Percentiles rank a stretch among this genome's conserved stretches.
phyloP scores from a whole-genome alignment of 2,329 filamentous ascomycete species.

The Fusarium miscanthi region DNA sequence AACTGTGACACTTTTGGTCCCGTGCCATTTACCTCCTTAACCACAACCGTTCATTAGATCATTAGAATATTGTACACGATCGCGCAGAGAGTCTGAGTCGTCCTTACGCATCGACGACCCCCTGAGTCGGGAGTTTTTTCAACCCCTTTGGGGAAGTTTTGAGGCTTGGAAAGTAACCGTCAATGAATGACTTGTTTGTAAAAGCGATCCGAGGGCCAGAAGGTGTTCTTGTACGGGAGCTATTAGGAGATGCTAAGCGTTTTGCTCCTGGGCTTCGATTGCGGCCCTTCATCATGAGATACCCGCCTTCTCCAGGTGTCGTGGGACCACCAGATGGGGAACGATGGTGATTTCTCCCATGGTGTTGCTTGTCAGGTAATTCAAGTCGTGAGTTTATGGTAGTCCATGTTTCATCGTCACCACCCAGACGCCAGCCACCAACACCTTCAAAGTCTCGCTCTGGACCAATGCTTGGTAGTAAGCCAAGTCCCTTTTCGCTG shows the following conservation, averaged over 20 bases:
- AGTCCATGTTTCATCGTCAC: constrained; percentile 61
- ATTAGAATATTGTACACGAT: constrained; percentile 30
- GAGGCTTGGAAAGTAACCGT: constrained; percentile 57
- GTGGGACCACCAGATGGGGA: constrained; percentile 55
- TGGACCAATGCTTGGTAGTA: constrained; percentile 61
- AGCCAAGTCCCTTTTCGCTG: constrained; percentile 52
- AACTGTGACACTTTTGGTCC: constrained; percentile 10
- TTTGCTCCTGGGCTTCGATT: constrained; percentile 51
- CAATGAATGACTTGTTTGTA: constrained; percentile 44
- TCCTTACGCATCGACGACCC: constrained; percentile 35
- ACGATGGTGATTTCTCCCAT: constrained; percentile 56
- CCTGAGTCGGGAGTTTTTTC: constrained; percentile 45
- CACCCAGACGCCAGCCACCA: constrained; percentile 65
- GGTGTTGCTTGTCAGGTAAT: constrained; percentile 56
- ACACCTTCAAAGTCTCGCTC: constrained; percentile 69
- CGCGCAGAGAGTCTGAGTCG: not conserved
- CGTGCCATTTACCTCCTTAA: not conserved
- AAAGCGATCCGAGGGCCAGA: constrained; percentile 53
- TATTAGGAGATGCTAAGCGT: constrained; percentile 55
- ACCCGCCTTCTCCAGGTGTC: constrained; percentile 55
- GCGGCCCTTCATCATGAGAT: constrained; percentile 58
- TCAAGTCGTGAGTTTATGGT: constrained; percentile 65
- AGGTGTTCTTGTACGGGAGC: constrained; percentile 61
- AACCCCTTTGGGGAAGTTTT: constrained; percentile 47
- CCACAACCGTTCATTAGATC: constrained; percentile 30